phyloP scores from a whole-genome alignment of 257 asterid genomes.

The Solanum tacnaense region DNA sequence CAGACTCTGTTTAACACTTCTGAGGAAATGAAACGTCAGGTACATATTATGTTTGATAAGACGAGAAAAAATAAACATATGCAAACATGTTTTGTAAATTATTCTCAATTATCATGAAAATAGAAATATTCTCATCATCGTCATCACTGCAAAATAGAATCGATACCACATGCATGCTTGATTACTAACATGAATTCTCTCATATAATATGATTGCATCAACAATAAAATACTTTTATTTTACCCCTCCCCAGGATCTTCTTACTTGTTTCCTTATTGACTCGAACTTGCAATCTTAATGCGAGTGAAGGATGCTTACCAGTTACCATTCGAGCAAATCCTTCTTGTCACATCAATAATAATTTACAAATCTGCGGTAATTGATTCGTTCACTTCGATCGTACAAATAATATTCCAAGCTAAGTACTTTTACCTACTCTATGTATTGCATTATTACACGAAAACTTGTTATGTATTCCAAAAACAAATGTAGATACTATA shows the following conservation, averaged over 20 bases:
- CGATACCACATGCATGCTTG: neutral
- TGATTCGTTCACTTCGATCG: neutral
- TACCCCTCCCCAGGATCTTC: fast-evolving
- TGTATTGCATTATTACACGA: neutral
- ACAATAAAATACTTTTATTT: neutral
- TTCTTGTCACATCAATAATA: neutral
- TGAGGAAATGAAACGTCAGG: neutral
- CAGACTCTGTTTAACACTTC: neutral
- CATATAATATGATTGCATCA: neutral
- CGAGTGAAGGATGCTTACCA: fast-evolving
- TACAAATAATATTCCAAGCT: neutral
- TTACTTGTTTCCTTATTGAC: too few relatives aligned
- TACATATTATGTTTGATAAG: neutral
- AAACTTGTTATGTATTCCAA: neutral
- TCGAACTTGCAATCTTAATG: neutral
- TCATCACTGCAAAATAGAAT: neutral
- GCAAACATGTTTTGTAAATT: neutral
- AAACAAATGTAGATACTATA: neutral
- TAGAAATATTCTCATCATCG: constrained; percentile 5
- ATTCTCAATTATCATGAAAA: neutral
- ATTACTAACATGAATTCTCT: neutral
- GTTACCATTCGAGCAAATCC: fast-evolving
- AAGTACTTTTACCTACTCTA: neutral
- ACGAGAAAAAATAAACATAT: neutral
- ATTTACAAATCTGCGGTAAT: neutral